Evolutionary conservation across 352 stramenopile species (phyloP).

Genomic region (Pythium aquatile): DNA sequence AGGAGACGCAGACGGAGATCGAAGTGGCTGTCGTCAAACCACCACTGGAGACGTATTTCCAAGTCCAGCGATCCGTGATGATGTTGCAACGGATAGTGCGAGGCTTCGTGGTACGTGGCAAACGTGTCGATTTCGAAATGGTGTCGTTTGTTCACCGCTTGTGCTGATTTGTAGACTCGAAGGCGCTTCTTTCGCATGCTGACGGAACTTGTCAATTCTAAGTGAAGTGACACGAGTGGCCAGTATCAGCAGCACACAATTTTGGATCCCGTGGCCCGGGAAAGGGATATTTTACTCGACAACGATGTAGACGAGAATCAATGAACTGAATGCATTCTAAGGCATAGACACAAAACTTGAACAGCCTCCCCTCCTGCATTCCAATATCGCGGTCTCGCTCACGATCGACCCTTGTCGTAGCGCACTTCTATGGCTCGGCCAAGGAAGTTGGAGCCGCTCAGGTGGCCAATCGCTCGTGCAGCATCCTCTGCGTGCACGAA

Average conservation of each 20-base stretch:
- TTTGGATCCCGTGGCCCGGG: not conserved
- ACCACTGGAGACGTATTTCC: conserved; percentile 19
- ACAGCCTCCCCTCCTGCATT: not conserved
- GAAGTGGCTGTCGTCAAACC: not conserved
- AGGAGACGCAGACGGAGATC: not conserved
- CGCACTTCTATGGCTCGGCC: conserved; percentile 67
- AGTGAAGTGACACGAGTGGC: not conserved
- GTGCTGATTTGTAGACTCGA: conserved; percentile 26
- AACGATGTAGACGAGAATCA: not conserved
- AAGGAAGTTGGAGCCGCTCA: conserved; percentile 68
- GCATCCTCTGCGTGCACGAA: conserved; percentile 53
- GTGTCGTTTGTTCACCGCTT: not conserved
- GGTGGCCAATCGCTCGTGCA: conserved; percentile 54
- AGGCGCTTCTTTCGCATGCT: conserved; percentile 41
- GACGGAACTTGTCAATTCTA: conserved; percentile 33
- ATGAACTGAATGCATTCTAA: not conserved
- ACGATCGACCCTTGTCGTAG: conserved; percentile 41
- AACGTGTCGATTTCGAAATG: not conserved
- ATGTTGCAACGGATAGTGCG: conserved; percentile 17
- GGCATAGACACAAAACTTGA: conserved; percentile 10
- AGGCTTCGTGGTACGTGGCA: conserved; percentile 14
- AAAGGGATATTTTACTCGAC: not conserved
- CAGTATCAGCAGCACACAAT: not conserved
- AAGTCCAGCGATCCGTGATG: conserved; percentile 17
- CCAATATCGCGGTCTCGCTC: not conserved